A percentile compares a stretch with the other conserved stretches of the same genome.
These are phyloP conservation scores for Trichoderma asperelloides DNA, from an alignment of 495 filamentous ascomycete species.

Conservation along the genomic window DNA sequence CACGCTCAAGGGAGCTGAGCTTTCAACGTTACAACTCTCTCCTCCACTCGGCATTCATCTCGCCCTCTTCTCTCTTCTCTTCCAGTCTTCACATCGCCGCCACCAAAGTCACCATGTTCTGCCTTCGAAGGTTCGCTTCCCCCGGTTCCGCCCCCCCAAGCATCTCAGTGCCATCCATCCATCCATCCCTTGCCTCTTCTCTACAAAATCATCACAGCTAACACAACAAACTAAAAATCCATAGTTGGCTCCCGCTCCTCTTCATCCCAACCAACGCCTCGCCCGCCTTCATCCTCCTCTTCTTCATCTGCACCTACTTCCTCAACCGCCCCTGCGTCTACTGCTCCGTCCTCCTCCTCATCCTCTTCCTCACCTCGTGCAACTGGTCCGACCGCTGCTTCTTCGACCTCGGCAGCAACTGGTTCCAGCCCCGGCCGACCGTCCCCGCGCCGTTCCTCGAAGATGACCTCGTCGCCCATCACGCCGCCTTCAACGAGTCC, in stretches of 20 bases:
- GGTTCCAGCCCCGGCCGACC: constrained; percentile 59
- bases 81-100: neutral
- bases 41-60: too few relatives aligned
- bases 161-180: neutral
- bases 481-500: constrained; percentile 21
- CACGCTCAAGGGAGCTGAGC: too few relatives aligned
- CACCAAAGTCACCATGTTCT: constrained; percentile 54
- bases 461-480: constrained; percentile 14
- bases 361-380: constrained; percentile 82
- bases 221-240: neutral
- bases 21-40: too few relatives aligned
- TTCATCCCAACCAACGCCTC: constrained; percentile 73
- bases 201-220: neutral
- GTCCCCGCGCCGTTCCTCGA: constrained; percentile 12
- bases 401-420: constrained; percentile 74
- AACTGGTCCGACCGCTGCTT: constrained; percentile 88
- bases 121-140: constrained; percentile 60
- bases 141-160: neutral
- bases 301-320: constrained; percentile 83
- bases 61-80: neutral
- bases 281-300: constrained; percentile 79
- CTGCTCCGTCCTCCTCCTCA: constrained; percentile 80
- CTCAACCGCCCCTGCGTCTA: constrained; percentile 85
- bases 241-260: constrained; percentile 64
- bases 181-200: neutral